A percentile compares a stretch with the other conserved stretches of the same genome.
Conservation (phyloP, 2,329 filamentous ascomycete species). For the Ceratocystis colombiana region DNA sequence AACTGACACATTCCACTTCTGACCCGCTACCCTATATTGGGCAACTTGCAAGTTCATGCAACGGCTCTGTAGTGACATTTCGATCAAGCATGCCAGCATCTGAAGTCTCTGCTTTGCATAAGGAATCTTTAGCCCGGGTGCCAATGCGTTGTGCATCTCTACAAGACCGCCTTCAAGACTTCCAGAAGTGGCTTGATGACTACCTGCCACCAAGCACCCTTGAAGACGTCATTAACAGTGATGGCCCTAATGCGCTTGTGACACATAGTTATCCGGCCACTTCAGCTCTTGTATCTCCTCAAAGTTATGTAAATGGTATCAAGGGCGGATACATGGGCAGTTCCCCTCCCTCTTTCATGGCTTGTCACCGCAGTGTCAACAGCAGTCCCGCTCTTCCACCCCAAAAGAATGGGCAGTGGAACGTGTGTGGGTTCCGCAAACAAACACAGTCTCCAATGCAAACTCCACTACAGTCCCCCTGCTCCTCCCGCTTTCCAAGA, state of each 20-base stretch:
- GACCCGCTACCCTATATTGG: not conserved
- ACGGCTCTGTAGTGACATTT: not conserved
- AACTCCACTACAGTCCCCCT: not conserved
- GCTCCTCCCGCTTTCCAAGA: not conserved
- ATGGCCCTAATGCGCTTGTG: not conserved
- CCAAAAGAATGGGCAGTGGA: not conserved
- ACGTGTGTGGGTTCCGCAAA: not conserved
- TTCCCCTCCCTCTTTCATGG: not conserved
- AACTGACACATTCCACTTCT: not conserved
- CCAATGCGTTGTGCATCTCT: conserved; percentile 18
- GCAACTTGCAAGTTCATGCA: not conserved
- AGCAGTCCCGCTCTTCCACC: not conserved
- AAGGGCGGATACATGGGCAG: not conserved
- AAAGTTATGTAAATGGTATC: not conserved
- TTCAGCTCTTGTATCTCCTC: not conserved
- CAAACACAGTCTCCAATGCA: not conserved
- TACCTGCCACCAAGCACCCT: conserved; percentile 18
- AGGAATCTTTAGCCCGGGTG: not conserved
- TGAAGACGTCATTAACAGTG: not conserved
- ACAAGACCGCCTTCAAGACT: conserved; percentile 24
- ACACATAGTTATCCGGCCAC: not conserved
- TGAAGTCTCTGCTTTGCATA: not conserved
- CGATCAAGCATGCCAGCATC: not conserved
- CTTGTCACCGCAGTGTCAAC: not conserved
- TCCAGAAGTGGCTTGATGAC: conserved; percentile 26